These are phyloP conservation scores for Agrocybe pediades DNA, from an alignment of 768 basidiomycete genomes.

Conservation along the genomic window DNA sequence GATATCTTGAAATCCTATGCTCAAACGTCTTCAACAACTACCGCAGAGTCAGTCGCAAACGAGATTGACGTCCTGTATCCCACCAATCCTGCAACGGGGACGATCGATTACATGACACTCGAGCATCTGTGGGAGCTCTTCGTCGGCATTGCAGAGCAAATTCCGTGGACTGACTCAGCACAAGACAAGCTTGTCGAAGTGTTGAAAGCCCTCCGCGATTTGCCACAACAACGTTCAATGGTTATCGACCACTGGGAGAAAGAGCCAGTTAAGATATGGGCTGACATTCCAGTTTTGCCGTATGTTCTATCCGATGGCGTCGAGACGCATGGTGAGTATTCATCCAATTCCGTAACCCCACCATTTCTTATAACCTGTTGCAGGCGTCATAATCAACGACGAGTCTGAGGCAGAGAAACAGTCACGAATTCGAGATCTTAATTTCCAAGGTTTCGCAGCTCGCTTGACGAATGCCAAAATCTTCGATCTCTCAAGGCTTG, in stretches of 20 bases:
- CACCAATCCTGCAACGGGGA: not conserved
- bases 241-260: not conserved
- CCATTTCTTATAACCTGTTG: not conserved
- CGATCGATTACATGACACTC: not conserved
- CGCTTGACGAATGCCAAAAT: not conserved
- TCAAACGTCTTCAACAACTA: not conserved
- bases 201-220: not conserved
- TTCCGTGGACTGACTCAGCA: slow-evolving; percentile 5
- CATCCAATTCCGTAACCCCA: not conserved
- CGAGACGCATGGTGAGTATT: not conserved
- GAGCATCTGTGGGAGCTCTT: slow-evolving; percentile 4
- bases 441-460: not conserved
- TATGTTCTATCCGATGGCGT: not conserved
- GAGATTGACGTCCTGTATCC: not conserved
- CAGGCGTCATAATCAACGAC: not conserved
- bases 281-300: not conserved
- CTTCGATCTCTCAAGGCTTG: not conserved
- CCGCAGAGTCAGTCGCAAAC: not conserved
- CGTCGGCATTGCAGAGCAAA: slow-evolving; percentile 1
- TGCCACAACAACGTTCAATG: not conserved
- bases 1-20: not conserved
- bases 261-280: not conserved
- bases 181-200: slow-evolving; percentile 2
- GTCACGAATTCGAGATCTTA: not conserved
- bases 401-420: not conserved